Base-by-base conservation (phyloP, 495 filamentous ascomycete genomes). In the Amphirosellinia nigrospora region DNA sequence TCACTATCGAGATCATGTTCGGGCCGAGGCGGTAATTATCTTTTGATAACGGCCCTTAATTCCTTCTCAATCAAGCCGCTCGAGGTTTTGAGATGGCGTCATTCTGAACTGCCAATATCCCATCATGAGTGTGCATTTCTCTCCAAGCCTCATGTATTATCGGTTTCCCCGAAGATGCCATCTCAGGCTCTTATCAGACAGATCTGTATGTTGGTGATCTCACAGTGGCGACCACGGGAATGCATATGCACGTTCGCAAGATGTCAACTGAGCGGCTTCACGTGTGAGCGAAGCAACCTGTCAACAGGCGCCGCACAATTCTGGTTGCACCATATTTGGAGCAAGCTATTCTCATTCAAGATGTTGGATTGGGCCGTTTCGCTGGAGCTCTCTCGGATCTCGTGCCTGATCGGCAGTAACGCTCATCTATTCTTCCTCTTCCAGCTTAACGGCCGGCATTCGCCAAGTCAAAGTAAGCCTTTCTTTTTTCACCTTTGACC, bases 391-490 rank as follows among this genome's bases (percentile, higher is more conserved):
- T 30, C 52, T 30, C 52, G 34, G 32, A 50, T 68, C 66, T 60
- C 30, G 55, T 68, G 55, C 52, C 55, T 68, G 53, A 68, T 68
- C 52, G 66, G 55, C 66, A 60, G 53, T 59, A 59, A 60, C 66
- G 66, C 26, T 68, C 36, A 39, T 68, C 39, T 68, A 60, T 48
- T 48, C 32, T 61, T 38, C 66, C 30, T 43, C 38, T 43, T 60
- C 66, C 48, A 60, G 50, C 26, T 61, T 38, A 16, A 39, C 13
- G 43, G 39, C 53, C 66, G 52, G 41, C 16, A 38, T 61, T 26
- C 39, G 53, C 66, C 52, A 68, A 68, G 66, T 3, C 16, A 60
- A 43, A 26, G 11, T 28, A 28, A 26, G 58, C 23, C 50, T 56
- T 66, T 50, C 56, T 38, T 38, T 58, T n/a, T 45, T 66, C 64